Conservation (phyloP, 495 filamentous ascomycete genomes). For the Hyaloscypha bicolor region DNA sequence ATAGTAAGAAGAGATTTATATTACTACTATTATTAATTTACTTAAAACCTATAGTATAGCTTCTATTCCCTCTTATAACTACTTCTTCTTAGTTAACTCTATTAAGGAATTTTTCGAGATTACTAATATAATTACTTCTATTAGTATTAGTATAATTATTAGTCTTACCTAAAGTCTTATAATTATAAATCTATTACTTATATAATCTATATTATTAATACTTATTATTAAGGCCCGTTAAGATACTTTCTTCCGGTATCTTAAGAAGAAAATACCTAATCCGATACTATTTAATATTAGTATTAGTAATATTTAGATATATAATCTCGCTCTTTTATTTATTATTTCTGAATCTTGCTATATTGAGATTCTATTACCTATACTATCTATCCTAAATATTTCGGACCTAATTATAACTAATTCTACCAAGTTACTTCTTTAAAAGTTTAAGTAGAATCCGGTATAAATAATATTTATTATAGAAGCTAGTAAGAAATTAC, state of each 20-base stretch:
- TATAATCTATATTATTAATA: constrained; percentile 17
- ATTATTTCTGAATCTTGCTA: constrained; percentile 17
- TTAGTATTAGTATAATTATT: constrained; percentile 23
- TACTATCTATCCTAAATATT: constrained; percentile 18
- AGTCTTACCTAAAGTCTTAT: constrained; percentile 11
- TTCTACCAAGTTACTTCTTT: constrained; percentile 5
- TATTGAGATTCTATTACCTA: constrained; percentile 12
- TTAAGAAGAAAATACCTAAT: constrained; percentile 17
- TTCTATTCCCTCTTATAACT: constrained; percentile 19
- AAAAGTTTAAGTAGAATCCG: constrained; percentile 21
- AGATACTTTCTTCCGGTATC: constrained; percentile 21
- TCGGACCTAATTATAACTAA: background rate
- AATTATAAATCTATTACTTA: constrained; percentile 18
- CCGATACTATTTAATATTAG: constrained; percentile 19
- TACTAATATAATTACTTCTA: constrained; percentile 22
- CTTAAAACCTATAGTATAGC: constrained; percentile 22
- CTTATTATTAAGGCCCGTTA: constrained; percentile 14
- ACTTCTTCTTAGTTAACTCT: constrained; percentile 22
- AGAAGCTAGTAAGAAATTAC: constrained; percentile 21
- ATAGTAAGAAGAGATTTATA: constrained; percentile 26
- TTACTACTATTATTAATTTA: constrained; percentile 24
- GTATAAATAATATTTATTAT: constrained; percentile 16
- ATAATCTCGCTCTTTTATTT: constrained; percentile 25
- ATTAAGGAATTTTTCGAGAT: constrained; percentile 18
- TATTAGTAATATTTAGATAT: constrained; percentile 23